Percentiles rank a stretch among this genome's conserved stretches.
phyloP scores from a whole-genome alignment of 345 rosid genomes.

The Cardamine resedifolia region DNA sequence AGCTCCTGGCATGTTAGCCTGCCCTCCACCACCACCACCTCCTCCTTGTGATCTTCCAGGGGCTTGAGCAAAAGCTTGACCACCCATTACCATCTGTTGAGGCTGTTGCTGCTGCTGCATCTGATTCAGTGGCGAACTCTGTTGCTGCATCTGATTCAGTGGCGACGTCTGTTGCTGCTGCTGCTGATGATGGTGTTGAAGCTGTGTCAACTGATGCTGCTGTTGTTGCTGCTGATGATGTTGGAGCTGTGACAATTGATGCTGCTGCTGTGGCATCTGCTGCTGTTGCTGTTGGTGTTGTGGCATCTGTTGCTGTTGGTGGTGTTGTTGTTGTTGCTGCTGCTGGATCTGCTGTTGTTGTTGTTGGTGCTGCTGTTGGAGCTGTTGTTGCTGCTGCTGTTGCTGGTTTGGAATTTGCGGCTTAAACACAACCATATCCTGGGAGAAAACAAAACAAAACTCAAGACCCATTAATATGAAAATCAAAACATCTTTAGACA shows the following conservation, averaged over 20 bases:
- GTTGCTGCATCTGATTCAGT: conserved; percentile 33
- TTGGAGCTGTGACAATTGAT: conserved; percentile 44
- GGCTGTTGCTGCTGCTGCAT: conserved; percentile 47
- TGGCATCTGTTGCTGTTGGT: conserved; percentile 45
- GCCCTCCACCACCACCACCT: conserved; percentile 39
- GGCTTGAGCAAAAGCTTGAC: conserved; percentile 73
- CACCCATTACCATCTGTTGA: conserved; percentile 73
- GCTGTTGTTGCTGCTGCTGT: conserved; percentile 41
- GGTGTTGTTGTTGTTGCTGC: conserved; percentile 41
- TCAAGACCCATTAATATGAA: background rate
- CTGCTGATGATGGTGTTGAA: conserved; percentile 46
- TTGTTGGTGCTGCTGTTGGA: conserved; percentile 33
- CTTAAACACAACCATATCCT: conserved; percentile 98
- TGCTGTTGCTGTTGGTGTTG: conserved; percentile 41
- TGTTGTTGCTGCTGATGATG: conserved; percentile 48
- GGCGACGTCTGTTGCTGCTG: conserved; percentile 39
- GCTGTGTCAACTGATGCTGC: conserved; percentile 38
- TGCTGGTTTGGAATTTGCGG: conserved; percentile 83
- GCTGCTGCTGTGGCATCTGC: conserved; percentile 45
- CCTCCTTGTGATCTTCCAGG: conserved; percentile 63
- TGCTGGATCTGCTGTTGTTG: conserved; percentile 36
- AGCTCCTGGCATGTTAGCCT: conserved; percentile 70
- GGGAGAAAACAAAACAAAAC: conserved; percentile 14
- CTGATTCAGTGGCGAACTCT: conserved; percentile 9
- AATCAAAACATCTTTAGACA: background rate